These are phyloP conservation scores for Hirschioporus abietinus DNA, from an alignment of 768 basidiomycete species.

Conservation along the genomic window DNA sequence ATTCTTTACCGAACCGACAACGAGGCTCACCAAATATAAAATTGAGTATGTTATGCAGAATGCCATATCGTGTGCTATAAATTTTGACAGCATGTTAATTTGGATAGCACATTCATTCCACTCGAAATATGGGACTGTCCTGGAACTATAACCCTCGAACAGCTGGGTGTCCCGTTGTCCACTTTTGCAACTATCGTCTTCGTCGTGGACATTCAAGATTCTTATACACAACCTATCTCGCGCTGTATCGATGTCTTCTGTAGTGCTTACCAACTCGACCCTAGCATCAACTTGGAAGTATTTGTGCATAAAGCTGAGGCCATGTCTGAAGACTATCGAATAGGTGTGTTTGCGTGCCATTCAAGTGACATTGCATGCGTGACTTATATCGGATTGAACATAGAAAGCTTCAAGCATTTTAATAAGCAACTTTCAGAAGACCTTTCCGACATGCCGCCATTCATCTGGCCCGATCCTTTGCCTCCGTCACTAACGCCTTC, in stretches of 20 bases:
- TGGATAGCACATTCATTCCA: slow-evolving; percentile 77
- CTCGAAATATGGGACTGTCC: slow-evolving; percentile 97
- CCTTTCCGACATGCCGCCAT: slow-evolving; percentile 60
- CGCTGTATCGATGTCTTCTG: slow-evolving; percentile 79
- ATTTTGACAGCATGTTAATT: slow-evolving; percentile 3
- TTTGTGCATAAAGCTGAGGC: slow-evolving; percentile 96
- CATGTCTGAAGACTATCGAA: slow-evolving; percentile 85
- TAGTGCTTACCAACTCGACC: slow-evolving; percentile 70
- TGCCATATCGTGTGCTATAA: slow-evolving; percentile 8
- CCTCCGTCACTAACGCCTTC: not conserved
- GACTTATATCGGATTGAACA: not conserved
- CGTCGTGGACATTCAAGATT: slow-evolving; percentile 92
- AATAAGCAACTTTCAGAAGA: slow-evolving; percentile 83
- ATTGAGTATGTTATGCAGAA: slow-evolving; percentile 62
- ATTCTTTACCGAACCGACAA: slow-evolving; percentile 86
- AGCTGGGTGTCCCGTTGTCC: slow-evolving; percentile 68
- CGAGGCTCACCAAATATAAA: slow-evolving; percentile 63
- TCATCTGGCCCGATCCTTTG: not conserved
- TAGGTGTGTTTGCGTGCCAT: slow-evolving; percentile 44
- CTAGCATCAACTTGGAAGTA: slow-evolving; percentile 75
- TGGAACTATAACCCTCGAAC: slow-evolving; percentile 73
- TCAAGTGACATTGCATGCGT: not conserved
- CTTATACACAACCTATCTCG: slow-evolving; percentile 79
- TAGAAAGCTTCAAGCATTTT: slow-evolving; percentile 90
- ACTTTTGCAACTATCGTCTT: slow-evolving; percentile 85